These are phyloP conservation scores for Salvia miltiorrhiza DNA, from an alignment of 257 asterid genomes.

Conservation along the genomic window DNA sequence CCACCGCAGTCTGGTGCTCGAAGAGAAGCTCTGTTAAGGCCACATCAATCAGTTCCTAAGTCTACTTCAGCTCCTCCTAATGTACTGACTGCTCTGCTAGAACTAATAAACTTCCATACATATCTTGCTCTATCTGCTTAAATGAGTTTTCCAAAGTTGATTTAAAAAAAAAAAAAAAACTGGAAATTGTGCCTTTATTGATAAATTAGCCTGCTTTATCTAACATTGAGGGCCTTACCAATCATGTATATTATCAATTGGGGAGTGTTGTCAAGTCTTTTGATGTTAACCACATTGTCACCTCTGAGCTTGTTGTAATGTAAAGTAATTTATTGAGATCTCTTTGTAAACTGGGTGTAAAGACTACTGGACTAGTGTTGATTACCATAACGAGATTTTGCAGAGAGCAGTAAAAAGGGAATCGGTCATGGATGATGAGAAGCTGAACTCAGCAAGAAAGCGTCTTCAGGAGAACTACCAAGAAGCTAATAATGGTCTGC, in stretches of 20 bases:
- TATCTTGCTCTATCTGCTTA: background rate
- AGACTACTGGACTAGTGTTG: constrained; percentile 1
- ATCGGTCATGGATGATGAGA: constrained; percentile 59
- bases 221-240: background rate
- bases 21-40: constrained; percentile 63
- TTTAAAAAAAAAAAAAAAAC: too few species aligned
- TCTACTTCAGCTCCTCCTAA: constrained; percentile 67
- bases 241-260: background rate
- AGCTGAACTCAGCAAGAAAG: constrained; percentile 75
- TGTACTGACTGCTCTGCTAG: constrained; percentile 43
- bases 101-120: constrained; percentile 9
- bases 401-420: constrained; percentile 69
- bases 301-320: background rate
- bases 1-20: constrained; percentile 44
- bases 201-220: background rate
- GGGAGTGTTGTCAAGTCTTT: background rate
- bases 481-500: constrained; percentile 91
- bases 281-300: background rate
- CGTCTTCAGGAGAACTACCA: constrained; percentile 98
- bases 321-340: background rate
- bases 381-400: constrained; percentile 28
- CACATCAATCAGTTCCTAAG: constrained; percentile 58
- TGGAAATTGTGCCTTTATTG: background rate
- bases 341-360: background rate
- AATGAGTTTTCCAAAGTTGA: background rate